Percentiles rank a stretch among this genome's conserved stretches.
phyloP scores from a whole-genome alignment of 768 basidiomycete species.

The Suillus brevipes region DNA sequence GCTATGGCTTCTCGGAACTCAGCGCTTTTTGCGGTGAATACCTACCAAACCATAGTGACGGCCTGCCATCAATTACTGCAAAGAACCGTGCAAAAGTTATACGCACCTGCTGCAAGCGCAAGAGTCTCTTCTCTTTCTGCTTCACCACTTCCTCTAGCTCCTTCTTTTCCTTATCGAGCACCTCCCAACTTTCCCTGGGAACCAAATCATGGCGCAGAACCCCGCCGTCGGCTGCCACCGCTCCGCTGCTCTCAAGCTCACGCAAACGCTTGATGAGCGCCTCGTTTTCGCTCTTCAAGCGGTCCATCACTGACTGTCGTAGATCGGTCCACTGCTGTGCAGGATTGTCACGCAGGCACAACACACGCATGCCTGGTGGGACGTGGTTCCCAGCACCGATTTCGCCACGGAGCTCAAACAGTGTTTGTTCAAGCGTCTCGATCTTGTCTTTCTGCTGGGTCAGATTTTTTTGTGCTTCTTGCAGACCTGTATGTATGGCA shows the following conservation, averaged over 20 bases:
- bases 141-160: constrained; percentile 63
- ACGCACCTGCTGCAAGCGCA: constrained; percentile 75
- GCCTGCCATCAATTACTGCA: not conserved
- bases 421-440: constrained; percentile 72
- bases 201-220: constrained; percentile 43
- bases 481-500: constrained; percentile 39
- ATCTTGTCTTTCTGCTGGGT: constrained; percentile 51
- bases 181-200: constrained; percentile 79
- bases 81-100: not conserved
- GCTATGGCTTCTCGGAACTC: constrained; percentile 93
- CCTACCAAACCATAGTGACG: constrained; percentile 39
- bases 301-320: constrained; percentile 71
- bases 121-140: constrained; percentile 80
- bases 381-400: constrained; percentile 75
- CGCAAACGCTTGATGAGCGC: constrained; percentile 69
- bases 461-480: constrained; percentile 36
- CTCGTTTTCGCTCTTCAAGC: constrained; percentile 79
- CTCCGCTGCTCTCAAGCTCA: constrained; percentile 53
- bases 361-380: constrained; percentile 66
- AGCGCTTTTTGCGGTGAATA: constrained; percentile 80
- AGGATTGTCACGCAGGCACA: constrained; percentile 77
- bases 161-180: constrained; percentile 64
- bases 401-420: constrained; percentile 77
- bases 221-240: constrained; percentile 18
- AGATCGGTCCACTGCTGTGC: constrained; percentile 81